Evolutionary conservation across 768 basidiomycete species (phyloP), one percentile per base, ranked within the genome.

Genomic region (Suillus plorans): DNA sequence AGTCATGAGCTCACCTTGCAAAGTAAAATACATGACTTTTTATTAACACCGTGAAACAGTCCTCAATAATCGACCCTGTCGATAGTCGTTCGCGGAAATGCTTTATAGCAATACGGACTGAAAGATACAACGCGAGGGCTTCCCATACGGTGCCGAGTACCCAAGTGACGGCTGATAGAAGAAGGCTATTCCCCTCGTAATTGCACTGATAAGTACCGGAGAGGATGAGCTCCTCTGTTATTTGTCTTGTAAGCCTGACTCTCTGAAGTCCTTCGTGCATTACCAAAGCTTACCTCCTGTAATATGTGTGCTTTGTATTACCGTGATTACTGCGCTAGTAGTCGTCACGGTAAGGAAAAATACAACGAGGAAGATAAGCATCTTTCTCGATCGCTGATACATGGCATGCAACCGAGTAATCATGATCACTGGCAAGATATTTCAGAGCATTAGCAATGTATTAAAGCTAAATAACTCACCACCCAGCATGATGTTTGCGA

Each of bases 131-230:
- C 4, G 52, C 28, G 31, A 53, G 52, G 9, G 9, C 9, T 20
- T 53, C 52, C 52, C 52, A 53, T 53, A 20, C 16, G 34, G 52
- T 53, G 31, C 52, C 25, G 31, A 53, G 28, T 53, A 53, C 20
- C 52, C 52, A 53, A 31, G 52, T 31, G 28, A 34, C 4, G 9
- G 18, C 31, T 28, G 9, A 18, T 53, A 34, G 52, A 53, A 10
- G 9, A 5, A 5, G 0, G 18, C 2, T 12, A 9, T 9, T 10
- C 5, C 16, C 18, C 3, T 6, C 31, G 31, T 31, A 7, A 1
- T 31, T 1, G 18, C 52, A 53, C 18, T 16, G 25, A 50, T 16
- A 50, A 25, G 49, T 28, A 28, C 25, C 49, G 14, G 49, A 50
- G 16, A 50, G 31, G 18, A 34, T 0, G 2, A 34, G 4, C 16